phyloP scores from a whole-genome alignment of 371 early-diverging fungal species.

The Chytridium lagenaria region DNA sequence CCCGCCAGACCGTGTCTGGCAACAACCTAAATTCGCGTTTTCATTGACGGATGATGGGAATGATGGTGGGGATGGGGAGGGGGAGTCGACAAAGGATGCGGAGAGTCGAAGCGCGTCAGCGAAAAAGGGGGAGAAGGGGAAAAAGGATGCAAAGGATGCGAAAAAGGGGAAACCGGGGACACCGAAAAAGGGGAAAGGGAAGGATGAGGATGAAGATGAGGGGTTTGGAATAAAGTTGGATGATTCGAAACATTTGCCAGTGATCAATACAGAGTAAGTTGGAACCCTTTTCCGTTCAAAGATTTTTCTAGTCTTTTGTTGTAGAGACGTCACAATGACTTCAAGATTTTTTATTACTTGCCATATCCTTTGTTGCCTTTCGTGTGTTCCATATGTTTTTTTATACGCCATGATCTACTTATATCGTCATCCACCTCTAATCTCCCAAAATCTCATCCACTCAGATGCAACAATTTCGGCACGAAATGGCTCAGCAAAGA shows the following conservation, averaged over 20 bases:
- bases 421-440: no score
- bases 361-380: no score
- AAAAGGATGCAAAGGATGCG: conserved; percentile 34
- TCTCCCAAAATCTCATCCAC: no score
- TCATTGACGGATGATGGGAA: conserved; percentile 20
- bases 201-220: conserved; percentile 49
- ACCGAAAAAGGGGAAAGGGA: conserved; percentile 40
- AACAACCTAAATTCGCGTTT: conserved; percentile 57
- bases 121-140: conserved; percentile 32
- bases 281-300: neutral
- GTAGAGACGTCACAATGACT: no score
- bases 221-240: conserved; percentile 54
- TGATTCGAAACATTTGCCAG: conserved; percentile 45
- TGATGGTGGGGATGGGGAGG: conserved; percentile 20
- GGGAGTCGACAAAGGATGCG: conserved; percentile 18
- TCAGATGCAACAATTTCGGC: conserved; percentile 36
- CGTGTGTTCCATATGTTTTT: no score
- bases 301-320: neutral
- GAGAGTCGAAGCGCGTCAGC: conserved; percentile 31
- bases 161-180: conserved; percentile 32
- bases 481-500: conserved; percentile 57
- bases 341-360: no score
- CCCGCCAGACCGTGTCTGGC: conserved; percentile 58
- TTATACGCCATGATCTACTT: no score
- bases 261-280: conserved; percentile 47